Evolutionary conservation across 2,329 filamentous ascomycete species (phyloP), one percentile per base, ranked within the genome.

Genomic region (Neospermospora avenae): DNA sequence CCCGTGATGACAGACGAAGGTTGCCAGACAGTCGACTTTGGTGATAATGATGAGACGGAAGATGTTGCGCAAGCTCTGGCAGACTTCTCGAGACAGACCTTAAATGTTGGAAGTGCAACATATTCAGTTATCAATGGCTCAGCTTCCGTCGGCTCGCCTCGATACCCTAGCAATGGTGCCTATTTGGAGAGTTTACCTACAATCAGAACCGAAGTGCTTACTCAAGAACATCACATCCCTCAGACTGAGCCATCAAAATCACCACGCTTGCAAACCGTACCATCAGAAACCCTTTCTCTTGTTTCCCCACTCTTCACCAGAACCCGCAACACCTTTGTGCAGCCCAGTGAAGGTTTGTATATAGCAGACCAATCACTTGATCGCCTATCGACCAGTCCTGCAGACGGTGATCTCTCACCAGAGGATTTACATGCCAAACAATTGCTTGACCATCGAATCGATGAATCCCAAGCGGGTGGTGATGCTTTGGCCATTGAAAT

Each of bases 11-110:
- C 66, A 8, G 75, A 77, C 53, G 75, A 76, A 65, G 76, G 70
- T 39, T 74, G 72, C 35, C 76, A 78, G 66, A 77, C 76, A 28
- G 70, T 72, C 63, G 75, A 73, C 34, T 31, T 75, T 6, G 74
- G 75, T 51, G 53, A 51, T 39, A 57, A 55, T n/a, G 56, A 62
- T 63, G 59, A 63, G 13, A 57, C 66, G 31, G 60, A 58, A 20
- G 57, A 63, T 63, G 59, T 64, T 14, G 59, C 67, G 35, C 63
- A 68, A 57, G 35, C 61, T 20, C 56, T 68, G 7, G 59, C 65
- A 10, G 59, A 59, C 25, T 65, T 68, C 25, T 60, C 67, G 16
- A 58, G 63, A 51, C 66, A 68, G 59, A 45, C 58, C 20, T 63
- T 55, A 22, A 68, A 68, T 57, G 58, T 64, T 55, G 59, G 56